Conservation (phyloP, 2,329 filamentous ascomycete species). For the Fusarium chaquense region DNA sequence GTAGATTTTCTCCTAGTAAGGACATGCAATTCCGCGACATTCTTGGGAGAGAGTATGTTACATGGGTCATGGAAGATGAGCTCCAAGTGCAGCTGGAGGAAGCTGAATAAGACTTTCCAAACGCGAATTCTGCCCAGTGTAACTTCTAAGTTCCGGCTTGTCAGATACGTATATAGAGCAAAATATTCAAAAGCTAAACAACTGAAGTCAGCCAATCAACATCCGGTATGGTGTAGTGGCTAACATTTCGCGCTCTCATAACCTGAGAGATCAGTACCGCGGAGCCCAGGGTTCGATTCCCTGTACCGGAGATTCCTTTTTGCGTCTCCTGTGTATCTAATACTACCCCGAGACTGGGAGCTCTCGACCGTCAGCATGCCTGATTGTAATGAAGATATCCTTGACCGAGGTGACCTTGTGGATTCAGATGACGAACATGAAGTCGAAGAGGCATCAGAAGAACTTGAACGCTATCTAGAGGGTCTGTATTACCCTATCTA, state of each 20-base stretch:
- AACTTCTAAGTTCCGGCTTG: too few species aligned
- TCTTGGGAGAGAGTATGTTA: neutral
- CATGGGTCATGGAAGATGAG: neutral
- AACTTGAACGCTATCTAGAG: too few species aligned
- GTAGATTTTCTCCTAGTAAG: neutral
- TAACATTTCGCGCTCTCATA: constrained; percentile 53
- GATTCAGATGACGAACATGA: too few species aligned
- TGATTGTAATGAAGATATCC: too few species aligned
- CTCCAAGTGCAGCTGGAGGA: neutral
- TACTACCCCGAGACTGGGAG: too few species aligned
- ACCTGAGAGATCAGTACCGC: constrained; percentile 29
- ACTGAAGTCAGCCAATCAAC: neutral
- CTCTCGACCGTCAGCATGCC: too few species aligned
- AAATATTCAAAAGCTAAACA: rapidly evolving
- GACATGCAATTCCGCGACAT: neutral
- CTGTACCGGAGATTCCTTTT: constrained; percentile 41
- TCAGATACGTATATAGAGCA: rapidly evolving
- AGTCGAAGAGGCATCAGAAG: too few species aligned
- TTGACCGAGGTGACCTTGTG: too few species aligned
- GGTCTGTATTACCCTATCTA: too few species aligned
- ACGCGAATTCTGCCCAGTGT: too few species aligned
- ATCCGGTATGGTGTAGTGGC: constrained; percentile 53
- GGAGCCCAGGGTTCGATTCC: constrained; percentile 48
- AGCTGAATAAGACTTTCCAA: neutral
- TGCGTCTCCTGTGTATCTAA: too few species aligned